Evolutionary conservation across 345 rosid species (phyloP).

Genomic region (Brassica cretica): DNA sequence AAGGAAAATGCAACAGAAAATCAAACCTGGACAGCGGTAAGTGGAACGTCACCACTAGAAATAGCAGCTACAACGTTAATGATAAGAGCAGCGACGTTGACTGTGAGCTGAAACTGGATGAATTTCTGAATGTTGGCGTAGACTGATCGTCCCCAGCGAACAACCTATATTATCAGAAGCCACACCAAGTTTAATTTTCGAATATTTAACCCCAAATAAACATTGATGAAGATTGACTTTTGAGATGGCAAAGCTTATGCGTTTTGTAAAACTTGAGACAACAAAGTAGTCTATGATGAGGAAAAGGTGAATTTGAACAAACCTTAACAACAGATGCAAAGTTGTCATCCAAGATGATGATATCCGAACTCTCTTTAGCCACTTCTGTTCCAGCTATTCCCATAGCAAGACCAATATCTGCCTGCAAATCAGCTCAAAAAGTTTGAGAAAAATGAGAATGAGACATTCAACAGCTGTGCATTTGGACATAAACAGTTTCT

Average conservation of each 20-base stretch:
- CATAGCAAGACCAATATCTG: slow-evolving; percentile 99
- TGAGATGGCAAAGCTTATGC: background rate
- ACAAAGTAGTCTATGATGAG: background rate
- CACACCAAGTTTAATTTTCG: slow-evolving; percentile 5
- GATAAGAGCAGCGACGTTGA: slow-evolving; percentile 87
- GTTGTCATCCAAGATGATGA: slow-evolving; percentile 57
- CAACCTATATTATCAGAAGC: slow-evolving; percentile 59
- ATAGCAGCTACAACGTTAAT: slow-evolving; percentile 94
- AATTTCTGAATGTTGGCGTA: slow-evolving; percentile 98
- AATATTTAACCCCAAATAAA: background rate
- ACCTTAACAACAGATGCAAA: slow-evolving; percentile 2
- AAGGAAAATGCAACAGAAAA: slow-evolving; percentile 1
- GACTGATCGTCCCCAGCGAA: slow-evolving; percentile 97
- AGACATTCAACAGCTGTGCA: background rate
- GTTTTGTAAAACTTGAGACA: slow-evolving; percentile 10
- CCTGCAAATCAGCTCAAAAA: slow-evolving; percentile 51
- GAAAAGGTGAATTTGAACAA: background rate
- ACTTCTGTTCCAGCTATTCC: slow-evolving; percentile 99
- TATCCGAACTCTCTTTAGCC: slow-evolving; percentile 98
- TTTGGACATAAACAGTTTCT: background rate
- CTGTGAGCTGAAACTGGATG: slow-evolving; percentile 98
- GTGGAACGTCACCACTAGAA: slow-evolving; percentile 95
- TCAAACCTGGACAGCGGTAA: slow-evolving; percentile 91
- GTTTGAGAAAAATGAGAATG: background rate
- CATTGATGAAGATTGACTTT: background rate